A percentile compares a stretch with the other conserved stretches of the same genome.
phyloP scores from a whole-genome alignment of 768 basidiomycete species.

The Tricholoma sp. region DNA sequence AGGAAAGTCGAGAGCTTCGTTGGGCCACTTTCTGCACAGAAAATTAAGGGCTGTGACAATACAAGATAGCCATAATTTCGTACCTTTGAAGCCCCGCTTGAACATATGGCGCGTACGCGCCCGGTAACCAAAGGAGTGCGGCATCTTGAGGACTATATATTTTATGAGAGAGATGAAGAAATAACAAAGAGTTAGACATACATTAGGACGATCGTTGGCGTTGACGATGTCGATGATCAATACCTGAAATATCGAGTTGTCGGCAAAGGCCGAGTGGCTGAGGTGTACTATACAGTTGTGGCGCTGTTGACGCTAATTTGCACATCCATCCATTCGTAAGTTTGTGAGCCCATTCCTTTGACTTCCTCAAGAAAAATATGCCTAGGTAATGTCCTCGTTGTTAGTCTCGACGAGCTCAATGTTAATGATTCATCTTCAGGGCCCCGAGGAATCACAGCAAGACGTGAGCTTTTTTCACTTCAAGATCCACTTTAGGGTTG shows the following conservation, averaged over 20 bases:
- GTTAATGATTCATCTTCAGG: slow-evolving; percentile 44
- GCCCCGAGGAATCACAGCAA: slow-evolving; percentile 90
- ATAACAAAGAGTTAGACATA: slow-evolving; percentile 33
- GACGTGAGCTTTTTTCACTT: slow-evolving; percentile 70
- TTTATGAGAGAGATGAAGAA: slow-evolving; percentile 12
- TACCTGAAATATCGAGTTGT: slow-evolving; percentile 22
- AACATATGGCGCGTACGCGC: slow-evolving; percentile 99
- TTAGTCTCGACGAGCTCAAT: slow-evolving; percentile 11
- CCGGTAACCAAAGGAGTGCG: slow-evolving; percentile 99
- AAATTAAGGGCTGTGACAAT: slow-evolving; percentile 10
- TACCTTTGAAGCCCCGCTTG: slow-evolving; percentile 98
- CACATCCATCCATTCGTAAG: slow-evolving; percentile 11
- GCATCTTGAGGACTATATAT: slow-evolving; percentile 73
- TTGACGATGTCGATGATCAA: slow-evolving; percentile 34
- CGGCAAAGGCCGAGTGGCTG: slow-evolving; percentile 67
- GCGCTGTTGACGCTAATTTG: slow-evolving; percentile 37
- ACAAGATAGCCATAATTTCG: slow-evolving; percentile 18
- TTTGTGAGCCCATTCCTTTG: slow-evolving; percentile 23
- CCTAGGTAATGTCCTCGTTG: slow-evolving; percentile 59
- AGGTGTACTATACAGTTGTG: slow-evolving; percentile 60
- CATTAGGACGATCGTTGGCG: slow-evolving; percentile 37
- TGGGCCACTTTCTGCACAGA: slow-evolving; percentile 71
- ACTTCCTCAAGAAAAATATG: slow-evolving; percentile 67
- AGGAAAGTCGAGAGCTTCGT: slow-evolving; percentile 91
- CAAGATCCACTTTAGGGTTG: slow-evolving; percentile 66